Evolutionary conservation across 2,329 filamentous ascomycete species (phyloP).

Genomic region (Penicillium sumatraense): DNA sequence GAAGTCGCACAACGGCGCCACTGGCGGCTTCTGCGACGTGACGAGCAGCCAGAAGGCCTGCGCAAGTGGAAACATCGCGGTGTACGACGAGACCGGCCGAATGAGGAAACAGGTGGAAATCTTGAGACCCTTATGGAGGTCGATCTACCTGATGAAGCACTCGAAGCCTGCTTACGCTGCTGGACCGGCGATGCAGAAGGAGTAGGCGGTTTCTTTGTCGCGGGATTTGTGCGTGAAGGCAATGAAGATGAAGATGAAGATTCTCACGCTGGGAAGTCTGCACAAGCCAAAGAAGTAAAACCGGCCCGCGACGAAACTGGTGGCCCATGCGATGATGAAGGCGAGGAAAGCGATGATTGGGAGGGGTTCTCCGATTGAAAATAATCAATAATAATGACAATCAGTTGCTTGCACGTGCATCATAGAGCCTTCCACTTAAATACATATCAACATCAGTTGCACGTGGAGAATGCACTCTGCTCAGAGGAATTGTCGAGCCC

Average conservation of each 20-base stretch:
- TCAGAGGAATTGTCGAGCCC: constrained; percentile 64
- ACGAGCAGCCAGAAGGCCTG: constrained; percentile 77
- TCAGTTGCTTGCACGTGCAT: not conserved
- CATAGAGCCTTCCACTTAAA: not conserved
- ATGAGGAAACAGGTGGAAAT: constrained; percentile 13
- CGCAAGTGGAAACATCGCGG: constrained; percentile 74
- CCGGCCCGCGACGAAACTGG: not conserved
- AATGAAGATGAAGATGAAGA: not conserved
- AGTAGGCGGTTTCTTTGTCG: constrained; percentile 95
- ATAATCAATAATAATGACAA: not conserved
- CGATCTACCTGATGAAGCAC: constrained; percentile 53
- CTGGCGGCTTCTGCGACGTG: constrained; percentile 76
- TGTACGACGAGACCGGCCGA: constrained; percentile 48
- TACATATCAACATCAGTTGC: constrained; percentile 16
- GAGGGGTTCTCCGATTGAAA: constrained; percentile 48
- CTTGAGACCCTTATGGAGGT: constrained; percentile 22
- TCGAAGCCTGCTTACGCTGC: constrained; percentile 78
- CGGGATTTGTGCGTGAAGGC: constrained; percentile 73
- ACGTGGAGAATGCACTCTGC: not conserved
- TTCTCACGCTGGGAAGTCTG: not conserved
- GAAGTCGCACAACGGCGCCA: constrained; percentile 67
- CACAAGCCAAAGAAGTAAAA: not conserved
- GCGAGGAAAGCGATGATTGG: constrained; percentile 52
- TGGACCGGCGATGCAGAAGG: constrained; percentile 80
- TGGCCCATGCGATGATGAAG: constrained; percentile 25